Conservation (phyloP, 805 yeast species). For the Ascoidea rubescens region DNA sequence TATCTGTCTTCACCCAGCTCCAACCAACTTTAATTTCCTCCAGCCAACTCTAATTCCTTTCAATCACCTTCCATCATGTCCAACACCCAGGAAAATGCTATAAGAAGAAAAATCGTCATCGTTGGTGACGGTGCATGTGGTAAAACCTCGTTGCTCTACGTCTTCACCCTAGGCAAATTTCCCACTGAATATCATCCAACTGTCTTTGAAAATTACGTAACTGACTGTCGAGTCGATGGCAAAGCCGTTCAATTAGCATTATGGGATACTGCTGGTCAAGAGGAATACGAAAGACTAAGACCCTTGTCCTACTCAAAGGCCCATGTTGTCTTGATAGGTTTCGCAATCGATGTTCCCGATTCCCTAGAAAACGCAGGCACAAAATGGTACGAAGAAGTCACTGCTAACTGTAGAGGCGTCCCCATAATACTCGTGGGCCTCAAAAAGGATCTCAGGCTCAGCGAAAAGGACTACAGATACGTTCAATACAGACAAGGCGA, state of each 20-base stretch:
- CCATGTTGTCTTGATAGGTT: slow-evolving; percentile 74
- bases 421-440: slow-evolving; percentile 74
- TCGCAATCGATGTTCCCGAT: slow-evolving; percentile 75
- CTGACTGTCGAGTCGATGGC: slow-evolving; percentile 89
- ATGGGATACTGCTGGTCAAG: slow-evolving; percentile 98
- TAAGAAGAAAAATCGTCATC: slow-evolving; percentile 68
- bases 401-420: slow-evolving; percentile 64
- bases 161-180: slow-evolving; percentile 84
- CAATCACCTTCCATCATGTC: background rate
- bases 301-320: slow-evolving; percentile 84
- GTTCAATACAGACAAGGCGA: slow-evolving; percentile 52
- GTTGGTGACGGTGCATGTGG: slow-evolving; percentile 97
- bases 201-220: slow-evolving; percentile 87
- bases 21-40: too few species aligned
- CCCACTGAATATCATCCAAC: slow-evolving; percentile 92
- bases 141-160: slow-evolving; percentile 80
- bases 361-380: slow-evolving; percentile 68
- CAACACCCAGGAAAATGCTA: slow-evolving; percentile 15
- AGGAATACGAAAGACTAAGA: slow-evolving; percentile 81
- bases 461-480: slow-evolving; percentile 23
- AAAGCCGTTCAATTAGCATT: slow-evolving; percentile 77
- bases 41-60: too few species aligned
- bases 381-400: slow-evolving; percentile 83
- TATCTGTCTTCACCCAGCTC: too few species aligned
- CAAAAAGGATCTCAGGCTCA: slow-evolving; percentile 63